Base-by-base conservation (phyloP, 192 early-diverging fungal species). In the Coemansia sp. region DNA sequence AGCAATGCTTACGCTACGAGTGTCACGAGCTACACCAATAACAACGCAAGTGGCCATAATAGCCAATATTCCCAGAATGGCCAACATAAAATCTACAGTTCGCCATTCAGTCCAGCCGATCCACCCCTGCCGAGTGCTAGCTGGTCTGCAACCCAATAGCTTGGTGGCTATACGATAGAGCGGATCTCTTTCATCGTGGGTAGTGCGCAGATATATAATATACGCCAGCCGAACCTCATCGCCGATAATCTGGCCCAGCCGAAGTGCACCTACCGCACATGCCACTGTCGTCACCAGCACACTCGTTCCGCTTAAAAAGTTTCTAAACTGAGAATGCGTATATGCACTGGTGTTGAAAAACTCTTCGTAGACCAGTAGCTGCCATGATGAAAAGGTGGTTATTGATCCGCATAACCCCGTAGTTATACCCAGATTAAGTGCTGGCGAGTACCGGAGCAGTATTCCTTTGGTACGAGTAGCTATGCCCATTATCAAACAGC, bases 331-430 rank as follows among this genome's bases (percentile, higher is more conserved):
- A 14, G 61, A 41, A 20, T 79, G 76, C 8, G 28, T 23, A 7
- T n/a, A 13, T 1, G 20, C 11, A 19, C 3, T 5, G 0, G 62
- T 69, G 43, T 79, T 79, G 52, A 72, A 79, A 12, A 79, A 65
- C 59, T 68, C 70, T 33, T 63, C 23, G 50, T 84, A 87, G 3
- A 82, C 72, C 5, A 60, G 79, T 31, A 88, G 57, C 50, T 82
- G 83, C 88, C 88, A 91, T 0, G 87, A 87, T 12, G 90, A 91
- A 53, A 91, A 91, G 0, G 88, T 88, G 0, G 90, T 91, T 8
- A 91, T 88, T 1, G 90, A 91, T 0, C 90, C 90, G 53, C 90
- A 91, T 31, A 91, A 80, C 3, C 90, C 90, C 5, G 83, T 84
- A 11, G 82, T 75, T 0, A 91, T 28, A 0, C 76, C 87, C 9